Evolutionary conservation across 2,329 filamentous ascomycete species (phyloP).

Genomic region (Dactylellina sp.): DNA sequence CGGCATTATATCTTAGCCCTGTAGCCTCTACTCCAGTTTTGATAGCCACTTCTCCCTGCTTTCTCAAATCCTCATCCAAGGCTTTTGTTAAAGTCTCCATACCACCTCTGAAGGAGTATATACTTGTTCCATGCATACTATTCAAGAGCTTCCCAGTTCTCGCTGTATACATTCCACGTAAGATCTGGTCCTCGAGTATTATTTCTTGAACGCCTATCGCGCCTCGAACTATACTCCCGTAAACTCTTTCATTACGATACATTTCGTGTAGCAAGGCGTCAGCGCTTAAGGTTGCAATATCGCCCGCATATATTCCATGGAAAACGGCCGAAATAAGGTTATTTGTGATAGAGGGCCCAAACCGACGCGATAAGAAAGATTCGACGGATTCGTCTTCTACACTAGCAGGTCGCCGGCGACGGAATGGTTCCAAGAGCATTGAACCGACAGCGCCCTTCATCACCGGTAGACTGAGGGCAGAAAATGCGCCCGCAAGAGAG

Average conservation of each 20-base stretch:
- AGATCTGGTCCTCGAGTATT: conserved; percentile 60
- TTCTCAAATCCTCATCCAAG: conserved; percentile 68
- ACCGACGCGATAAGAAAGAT: conserved; percentile 71
- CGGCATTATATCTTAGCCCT: conserved; percentile 65
- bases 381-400: conserved; percentile 77
- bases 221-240: conserved; percentile 63
- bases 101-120: conserved; percentile 70
- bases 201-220: conserved; percentile 59
- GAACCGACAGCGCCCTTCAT: conserved; percentile 67
- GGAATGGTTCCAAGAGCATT: conserved; percentile 62
- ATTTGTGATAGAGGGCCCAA: conserved; percentile 71
- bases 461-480: conserved; percentile 69
- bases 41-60: conserved; percentile 72
- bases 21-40: conserved; percentile 67
- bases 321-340: conserved; percentile 80
- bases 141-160: conserved; percentile 56
- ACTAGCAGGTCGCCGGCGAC: conserved; percentile 61
- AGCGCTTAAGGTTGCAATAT: conserved; percentile 82
- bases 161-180: conserved; percentile 55
- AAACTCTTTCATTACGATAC: conserved; percentile 60
- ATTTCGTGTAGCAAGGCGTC: conserved; percentile 63
- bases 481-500: conserved; percentile 60
- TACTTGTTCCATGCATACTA: conserved; percentile 61
- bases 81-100: conserved; percentile 72
- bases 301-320: conserved; percentile 93